Conservation (phyloP, 768 basidiomycete genomes). For the Hypsizygus marmoreus region DNA sequence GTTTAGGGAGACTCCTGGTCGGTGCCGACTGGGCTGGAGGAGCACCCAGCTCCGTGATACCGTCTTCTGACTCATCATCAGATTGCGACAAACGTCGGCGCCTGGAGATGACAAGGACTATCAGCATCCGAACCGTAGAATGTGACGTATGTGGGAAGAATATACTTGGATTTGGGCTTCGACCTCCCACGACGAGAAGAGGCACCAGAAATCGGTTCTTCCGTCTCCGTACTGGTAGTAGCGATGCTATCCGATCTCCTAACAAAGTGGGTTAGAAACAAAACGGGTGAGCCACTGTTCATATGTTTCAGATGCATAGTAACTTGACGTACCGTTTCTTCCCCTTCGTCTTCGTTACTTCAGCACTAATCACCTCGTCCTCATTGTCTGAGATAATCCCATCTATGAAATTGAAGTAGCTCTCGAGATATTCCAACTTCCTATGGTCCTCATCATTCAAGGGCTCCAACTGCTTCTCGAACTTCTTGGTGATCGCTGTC, state of each 20-base stretch:
- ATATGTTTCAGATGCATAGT: background rate
- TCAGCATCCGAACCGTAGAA: background rate
- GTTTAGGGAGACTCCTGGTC: slow-evolving; percentile 55
- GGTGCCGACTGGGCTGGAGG: slow-evolving; percentile 42
- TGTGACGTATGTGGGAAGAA: background rate
- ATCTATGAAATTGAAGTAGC: slow-evolving; percentile 72
- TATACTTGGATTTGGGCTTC: slow-evolving; percentile 45
- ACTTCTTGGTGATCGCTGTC: slow-evolving; percentile 64
- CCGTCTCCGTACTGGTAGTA: slow-evolving; percentile 43
- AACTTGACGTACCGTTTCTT: slow-evolving; percentile 52
- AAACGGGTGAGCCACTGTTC: background rate
- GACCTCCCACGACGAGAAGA: slow-evolving; percentile 29
- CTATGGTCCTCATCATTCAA: slow-evolving; percentile 75
- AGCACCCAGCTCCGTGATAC: slow-evolving; percentile 29
- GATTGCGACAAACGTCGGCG: slow-evolving; percentile 57
- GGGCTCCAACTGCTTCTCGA: slow-evolving; percentile 65
- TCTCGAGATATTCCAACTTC: slow-evolving; percentile 60
- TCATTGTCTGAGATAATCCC: slow-evolving; percentile 71
- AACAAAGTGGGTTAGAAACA: slow-evolving; percentile 4
- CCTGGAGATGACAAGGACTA: slow-evolving; percentile 33
- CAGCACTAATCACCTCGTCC: slow-evolving; percentile 46
- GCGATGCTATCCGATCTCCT: slow-evolving; percentile 64
- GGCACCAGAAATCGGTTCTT: slow-evolving; percentile 36
- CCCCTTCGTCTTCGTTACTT: slow-evolving; percentile 42
- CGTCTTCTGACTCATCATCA: slow-evolving; percentile 46